These are phyloP conservation scores for Spiromastix sp. DNA, from an alignment of 2,329 filamentous ascomycete species.

Conservation along the genomic window DNA sequence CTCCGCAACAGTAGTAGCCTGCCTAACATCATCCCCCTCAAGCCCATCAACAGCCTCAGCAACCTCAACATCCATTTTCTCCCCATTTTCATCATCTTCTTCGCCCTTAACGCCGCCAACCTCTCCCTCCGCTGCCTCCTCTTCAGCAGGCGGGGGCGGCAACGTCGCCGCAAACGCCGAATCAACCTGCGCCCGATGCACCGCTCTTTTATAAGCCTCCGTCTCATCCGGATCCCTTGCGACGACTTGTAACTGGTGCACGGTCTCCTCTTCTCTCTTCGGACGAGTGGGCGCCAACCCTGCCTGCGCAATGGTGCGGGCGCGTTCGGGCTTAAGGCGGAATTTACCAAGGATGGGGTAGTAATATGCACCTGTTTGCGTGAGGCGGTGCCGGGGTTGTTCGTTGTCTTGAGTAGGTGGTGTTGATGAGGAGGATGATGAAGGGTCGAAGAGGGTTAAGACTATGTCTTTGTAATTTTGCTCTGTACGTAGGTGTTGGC, in stretches of 20 bases:
- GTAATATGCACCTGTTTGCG: slow-evolving; percentile 5
- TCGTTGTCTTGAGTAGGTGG: background rate
- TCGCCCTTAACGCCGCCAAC: slow-evolving; percentile 14
- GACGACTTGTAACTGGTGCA: slow-evolving; percentile 43
- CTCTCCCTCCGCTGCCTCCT: slow-evolving; percentile 13
- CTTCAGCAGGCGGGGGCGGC: slow-evolving; percentile 21
- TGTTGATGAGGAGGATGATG: slow-evolving; percentile 14
- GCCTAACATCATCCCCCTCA: background rate
- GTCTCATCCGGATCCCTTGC: slow-evolving; percentile 41
- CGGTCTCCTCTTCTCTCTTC: slow-evolving; percentile 37
- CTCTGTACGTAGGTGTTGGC: slow-evolving; percentile 41
- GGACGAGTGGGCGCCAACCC: slow-evolving; percentile 28
- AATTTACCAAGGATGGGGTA: slow-evolving; percentile 43
- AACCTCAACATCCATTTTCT: slow-evolving; percentile 1
- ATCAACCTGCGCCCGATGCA: slow-evolving; percentile 37
- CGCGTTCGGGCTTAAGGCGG: slow-evolving; percentile 42
- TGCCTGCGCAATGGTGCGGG: slow-evolving; percentile 33
- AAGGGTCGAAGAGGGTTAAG: slow-evolving; percentile 47
- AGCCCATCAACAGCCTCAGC: background rate
- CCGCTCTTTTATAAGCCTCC: slow-evolving; percentile 38
- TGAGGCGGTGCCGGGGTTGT: slow-evolving; percentile 3
- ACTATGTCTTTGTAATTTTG: slow-evolving; percentile 49
- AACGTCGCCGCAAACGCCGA: slow-evolving; percentile 29
- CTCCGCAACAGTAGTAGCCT: too few species aligned
- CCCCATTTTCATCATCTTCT: slow-evolving; percentile 14